Evolutionary conservation across 148 eudicot genomes (phyloP).

Genomic region (Linanthus parryae): DNA sequence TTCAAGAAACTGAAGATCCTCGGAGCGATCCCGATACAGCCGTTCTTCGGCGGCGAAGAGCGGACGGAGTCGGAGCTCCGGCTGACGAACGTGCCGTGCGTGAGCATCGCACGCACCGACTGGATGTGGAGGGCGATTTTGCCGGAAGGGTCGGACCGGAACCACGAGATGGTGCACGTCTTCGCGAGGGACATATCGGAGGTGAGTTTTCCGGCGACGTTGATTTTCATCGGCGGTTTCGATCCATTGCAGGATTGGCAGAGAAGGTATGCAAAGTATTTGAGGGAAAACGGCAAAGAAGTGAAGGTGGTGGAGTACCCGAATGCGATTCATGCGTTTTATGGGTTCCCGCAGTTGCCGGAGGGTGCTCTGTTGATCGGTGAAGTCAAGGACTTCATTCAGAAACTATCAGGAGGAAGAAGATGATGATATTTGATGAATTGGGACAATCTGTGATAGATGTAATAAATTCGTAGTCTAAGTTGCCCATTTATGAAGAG

Average conservation of each 20-base stretch:
- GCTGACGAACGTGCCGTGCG: background rate
- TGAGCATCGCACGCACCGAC: slow-evolving; percentile 9
- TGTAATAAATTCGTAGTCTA: too few species aligned
- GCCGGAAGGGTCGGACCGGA: slow-evolving; percentile 25
- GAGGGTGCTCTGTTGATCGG: background rate
- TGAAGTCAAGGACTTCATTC: slow-evolving; percentile 1
- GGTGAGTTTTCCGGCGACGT: slow-evolving; percentile 27
- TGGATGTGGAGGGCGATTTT: slow-evolving; percentile 28
- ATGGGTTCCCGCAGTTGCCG: background rate
- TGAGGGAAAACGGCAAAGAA: slow-evolving; percentile 4
- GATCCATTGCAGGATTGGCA: slow-evolving; percentile 35
- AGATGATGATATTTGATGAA: too few species aligned
- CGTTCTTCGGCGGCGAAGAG: slow-evolving; percentile 1
- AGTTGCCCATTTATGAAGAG: too few species aligned
- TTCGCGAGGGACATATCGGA: slow-evolving; percentile 28
- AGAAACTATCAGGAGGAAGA: too few species aligned
- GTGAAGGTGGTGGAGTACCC: slow-evolving; percentile 3
- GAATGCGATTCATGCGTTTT: slow-evolving; percentile 6
- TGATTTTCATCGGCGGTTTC: slow-evolving; percentile 30
- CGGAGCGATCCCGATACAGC: slow-evolving; percentile 16
- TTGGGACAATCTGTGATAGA: too few species aligned
- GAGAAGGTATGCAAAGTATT: slow-evolving; percentile 23
- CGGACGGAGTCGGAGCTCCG: slow-evolving; percentile 7
- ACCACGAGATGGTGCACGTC: slow-evolving; percentile 29
- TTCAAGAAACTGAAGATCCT: background rate